Evolutionary conservation across 176 grass and related monocot species (phyloP).

Genomic region (Zizania latifolia): DNA sequence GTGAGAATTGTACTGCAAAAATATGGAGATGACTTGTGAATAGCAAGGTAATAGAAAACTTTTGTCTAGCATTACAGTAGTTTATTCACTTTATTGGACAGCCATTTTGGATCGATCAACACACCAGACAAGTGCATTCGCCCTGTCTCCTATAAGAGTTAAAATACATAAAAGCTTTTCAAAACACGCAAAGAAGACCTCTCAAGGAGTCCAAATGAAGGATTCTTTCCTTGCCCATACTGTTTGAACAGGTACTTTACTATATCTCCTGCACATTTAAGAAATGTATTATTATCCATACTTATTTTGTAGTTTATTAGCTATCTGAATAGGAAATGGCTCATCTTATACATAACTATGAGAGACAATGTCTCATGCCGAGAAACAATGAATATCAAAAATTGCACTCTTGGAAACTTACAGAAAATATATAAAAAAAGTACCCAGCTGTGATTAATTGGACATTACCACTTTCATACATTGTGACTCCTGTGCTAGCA

Average conservation of each 20-base stretch:
- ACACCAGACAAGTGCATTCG: neutral
- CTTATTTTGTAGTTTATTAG: neutral
- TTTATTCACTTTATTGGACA: neutral
- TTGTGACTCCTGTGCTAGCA: constrained; percentile 58
- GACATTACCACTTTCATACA: constrained; percentile 96
- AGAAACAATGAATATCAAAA: neutral
- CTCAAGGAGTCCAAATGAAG: constrained; percentile 79
- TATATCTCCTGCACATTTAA: constrained; percentile 66
- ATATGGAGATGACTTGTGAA: neutral
- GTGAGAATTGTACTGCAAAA: constrained; percentile 70
- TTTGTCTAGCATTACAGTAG: neutral
- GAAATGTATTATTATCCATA: constrained; percentile 15
- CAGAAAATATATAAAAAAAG: neutral
- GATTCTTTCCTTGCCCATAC: constrained; percentile 76
- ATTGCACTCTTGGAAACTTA: neutral
- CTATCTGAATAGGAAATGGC: neutral
- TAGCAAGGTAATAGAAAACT: neutral
- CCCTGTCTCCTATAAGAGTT: neutral
- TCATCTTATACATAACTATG: neutral
- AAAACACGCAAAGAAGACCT: constrained; percentile 56
- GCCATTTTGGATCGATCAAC: neutral
- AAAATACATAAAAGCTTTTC: neutral
- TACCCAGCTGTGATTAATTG: too few species aligned
- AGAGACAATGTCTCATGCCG: neutral
- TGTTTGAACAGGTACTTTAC: constrained; percentile 73